Evolutionary conservation across 257 asterid genomes (phyloP).

Genomic region (Plantago elongata): DNA sequence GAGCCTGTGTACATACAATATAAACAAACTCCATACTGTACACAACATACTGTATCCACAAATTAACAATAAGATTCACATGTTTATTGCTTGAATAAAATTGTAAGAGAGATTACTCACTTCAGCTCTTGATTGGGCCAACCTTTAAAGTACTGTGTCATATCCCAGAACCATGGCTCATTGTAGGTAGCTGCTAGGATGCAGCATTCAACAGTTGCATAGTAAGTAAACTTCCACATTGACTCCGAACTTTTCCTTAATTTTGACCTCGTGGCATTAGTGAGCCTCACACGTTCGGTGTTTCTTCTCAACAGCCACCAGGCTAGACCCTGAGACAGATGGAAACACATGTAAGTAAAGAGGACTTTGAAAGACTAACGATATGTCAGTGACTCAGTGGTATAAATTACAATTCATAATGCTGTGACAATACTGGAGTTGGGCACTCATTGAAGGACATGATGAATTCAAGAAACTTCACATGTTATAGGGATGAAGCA

Average conservation of each 20-base stretch:
- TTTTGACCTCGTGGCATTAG: constrained; percentile 54
- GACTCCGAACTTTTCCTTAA: constrained; percentile 84
- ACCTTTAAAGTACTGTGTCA: constrained; percentile 56
- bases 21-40: neutral
- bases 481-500: neutral
- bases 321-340: constrained; percentile 62
- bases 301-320: constrained; percentile 54
- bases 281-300: constrained; percentile 34
- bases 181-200: constrained; percentile 41
- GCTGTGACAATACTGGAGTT: neutral
- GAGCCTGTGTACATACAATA: neutral
- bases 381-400: neutral
- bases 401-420: neutral
- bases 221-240: constrained; percentile 90
- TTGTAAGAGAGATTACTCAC: constrained; percentile 28
- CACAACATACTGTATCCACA: constrained; percentile 9
- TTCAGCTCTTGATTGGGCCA: constrained; percentile 85
- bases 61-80: neutral
- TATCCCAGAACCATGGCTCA: constrained; percentile 74
- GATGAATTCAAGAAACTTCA: neutral
- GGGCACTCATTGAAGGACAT: neutral
- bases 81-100: neutral
- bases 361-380: constrained; percentile 6
- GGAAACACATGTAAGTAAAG: constrained; percentile 24
- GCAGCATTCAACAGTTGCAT: constrained; percentile 60